phyloP scores from a whole-genome alignment of 2,329 filamentous ascomycete genomes.

The Aspergillus sp. region DNA sequence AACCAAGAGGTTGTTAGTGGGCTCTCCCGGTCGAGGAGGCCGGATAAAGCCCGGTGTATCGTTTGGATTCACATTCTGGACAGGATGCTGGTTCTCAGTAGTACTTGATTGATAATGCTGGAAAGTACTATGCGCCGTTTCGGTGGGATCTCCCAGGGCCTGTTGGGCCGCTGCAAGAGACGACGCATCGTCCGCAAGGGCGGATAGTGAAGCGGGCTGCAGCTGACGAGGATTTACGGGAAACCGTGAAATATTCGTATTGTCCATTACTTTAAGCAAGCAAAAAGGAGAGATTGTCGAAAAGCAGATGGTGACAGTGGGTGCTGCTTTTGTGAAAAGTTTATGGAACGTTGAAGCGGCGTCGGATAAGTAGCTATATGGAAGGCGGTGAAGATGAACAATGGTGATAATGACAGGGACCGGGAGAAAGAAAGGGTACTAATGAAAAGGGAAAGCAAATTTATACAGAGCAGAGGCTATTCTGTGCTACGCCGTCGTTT shows the following conservation, averaged over 20 bases:
- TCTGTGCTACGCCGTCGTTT: no score
- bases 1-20: conserved; percentile 9
- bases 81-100: conserved; percentile 1
- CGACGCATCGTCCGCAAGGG: conserved; percentile 17
- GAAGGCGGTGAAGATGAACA: neutral
- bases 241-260: conserved; percentile 11
- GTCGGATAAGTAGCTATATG: conserved; percentile 1
- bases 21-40: conserved; percentile 10
- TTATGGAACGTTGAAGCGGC: conserved; percentile 19
- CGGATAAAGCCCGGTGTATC: conserved; percentile 7
- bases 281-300: neutral
- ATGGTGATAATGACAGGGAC: neutral
- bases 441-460: neutral
- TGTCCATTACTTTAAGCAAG: conserved; percentile 18
- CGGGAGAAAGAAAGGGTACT: neutral
- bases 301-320: conserved; percentile 3
- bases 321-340: conserved; percentile 24
- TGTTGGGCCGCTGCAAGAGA: conserved; percentile 10
- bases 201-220: conserved; percentile 14
- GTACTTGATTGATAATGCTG: conserved; percentile 12
- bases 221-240: conserved; percentile 11
- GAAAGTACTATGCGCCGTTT: conserved; percentile 19
- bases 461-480: no score
- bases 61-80: neutral
- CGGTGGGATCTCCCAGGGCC: conserved; percentile 6